phyloP scores from a whole-genome alignment of 1,139 yeast species.

The Saccharomyces pastorianus region DNA sequence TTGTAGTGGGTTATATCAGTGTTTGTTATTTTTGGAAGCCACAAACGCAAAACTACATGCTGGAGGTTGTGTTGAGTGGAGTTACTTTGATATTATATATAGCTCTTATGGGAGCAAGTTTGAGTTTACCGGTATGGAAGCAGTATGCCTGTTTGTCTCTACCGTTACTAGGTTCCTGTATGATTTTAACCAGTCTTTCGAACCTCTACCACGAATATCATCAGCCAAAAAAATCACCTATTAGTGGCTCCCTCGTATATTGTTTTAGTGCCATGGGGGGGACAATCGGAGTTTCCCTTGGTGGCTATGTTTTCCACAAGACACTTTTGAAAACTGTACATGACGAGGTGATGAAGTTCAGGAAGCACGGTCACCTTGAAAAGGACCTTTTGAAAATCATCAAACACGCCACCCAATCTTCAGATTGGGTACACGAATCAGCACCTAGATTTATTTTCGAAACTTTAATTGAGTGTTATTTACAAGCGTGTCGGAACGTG shows the following conservation, averaged over 20 bases:
- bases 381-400: conserved; percentile 40
- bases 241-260: not conserved
- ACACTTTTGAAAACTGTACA: conserved; percentile 22
- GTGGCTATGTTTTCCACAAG: conserved; percentile 8
- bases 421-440: conserved; percentile 43
- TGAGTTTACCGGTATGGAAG: not conserved
- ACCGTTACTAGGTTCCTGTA: not conserved
- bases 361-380: conserved; percentile 29
- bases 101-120: not conserved
- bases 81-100: not conserved
- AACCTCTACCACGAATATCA: not conserved
- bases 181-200: not conserved
- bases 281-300: not conserved
- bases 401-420: conserved; percentile 44
- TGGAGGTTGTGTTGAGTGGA: not conserved
- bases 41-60: not conserved
- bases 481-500: conserved; percentile 44
- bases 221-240: not conserved
- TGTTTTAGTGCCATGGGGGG: not conserved
- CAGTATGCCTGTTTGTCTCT: not conserved
- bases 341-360: conserved; percentile 23
- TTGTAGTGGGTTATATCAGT: not conserved
- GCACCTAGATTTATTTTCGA: conserved; percentile 45
- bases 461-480: conserved; percentile 44
- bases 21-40: not conserved